A percentile compares a stretch with the other conserved stretches of the same genome.
phyloP scores from a whole-genome alignment of 2,329 filamentous ascomycete genomes.

The Ophiostoma fasciatum region DNA sequence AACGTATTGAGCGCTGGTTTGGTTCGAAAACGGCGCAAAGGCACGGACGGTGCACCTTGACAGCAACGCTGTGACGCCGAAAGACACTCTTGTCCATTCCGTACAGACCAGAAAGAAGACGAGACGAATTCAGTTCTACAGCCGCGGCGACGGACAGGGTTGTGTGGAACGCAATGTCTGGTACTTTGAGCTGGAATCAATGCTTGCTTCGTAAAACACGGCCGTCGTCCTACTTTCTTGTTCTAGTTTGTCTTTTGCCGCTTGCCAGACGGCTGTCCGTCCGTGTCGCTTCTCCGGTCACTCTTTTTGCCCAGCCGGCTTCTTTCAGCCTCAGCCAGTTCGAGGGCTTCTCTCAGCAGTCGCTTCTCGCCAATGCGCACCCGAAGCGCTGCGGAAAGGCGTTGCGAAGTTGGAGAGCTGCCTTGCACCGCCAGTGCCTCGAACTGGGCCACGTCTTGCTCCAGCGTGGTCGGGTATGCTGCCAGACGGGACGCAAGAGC shows the following conservation, averaged over 20 bases:
- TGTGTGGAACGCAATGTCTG: too few species aligned
- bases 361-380: slow-evolving; percentile 23
- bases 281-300: neutral
- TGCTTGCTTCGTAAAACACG: too few species aligned
- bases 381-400: slow-evolving; percentile 17
- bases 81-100: too few species aligned
- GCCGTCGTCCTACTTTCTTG: too few species aligned
- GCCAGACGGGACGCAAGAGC: slow-evolving; percentile 15
- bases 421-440: too few species aligned
- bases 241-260: slow-evolving; percentile 3
- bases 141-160: too few species aligned
- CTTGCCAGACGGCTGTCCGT: slow-evolving; percentile 5
- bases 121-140: too few species aligned
- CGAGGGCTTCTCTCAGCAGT: slow-evolving; percentile 15
- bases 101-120: too few species aligned
- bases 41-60: slow-evolving; percentile 7
- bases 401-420: too few species aligned
- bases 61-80: too few species aligned
- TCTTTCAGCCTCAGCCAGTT: slow-evolving; percentile 11
- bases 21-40: slow-evolving; percentile 37
- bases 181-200: too few species aligned
- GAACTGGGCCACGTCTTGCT: slow-evolving; percentile 14
- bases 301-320: slow-evolving; percentile 8
- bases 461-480: slow-evolving; percentile 18
- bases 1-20: slow-evolving; percentile 23